Conservation (phyloP, 1,284 basidiomycete species). For the Irpex sp. region DNA sequence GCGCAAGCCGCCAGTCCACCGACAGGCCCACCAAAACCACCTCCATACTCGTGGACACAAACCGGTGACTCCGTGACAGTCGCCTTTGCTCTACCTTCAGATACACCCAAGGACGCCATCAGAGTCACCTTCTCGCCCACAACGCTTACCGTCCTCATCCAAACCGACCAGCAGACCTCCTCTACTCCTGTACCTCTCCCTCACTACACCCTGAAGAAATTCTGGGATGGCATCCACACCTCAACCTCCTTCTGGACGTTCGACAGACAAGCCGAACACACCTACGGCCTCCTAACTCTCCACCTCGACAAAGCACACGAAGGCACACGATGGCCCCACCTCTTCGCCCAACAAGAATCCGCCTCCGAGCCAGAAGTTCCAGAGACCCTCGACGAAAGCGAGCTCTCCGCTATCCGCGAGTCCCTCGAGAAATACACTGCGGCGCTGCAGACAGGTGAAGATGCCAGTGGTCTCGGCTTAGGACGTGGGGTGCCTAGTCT, state of each 20-base stretch:
- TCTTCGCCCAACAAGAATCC: slow-evolving; percentile 49
- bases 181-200: slow-evolving; percentile 36
- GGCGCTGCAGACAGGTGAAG: slow-evolving; percentile 49
- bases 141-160: slow-evolving; percentile 62
- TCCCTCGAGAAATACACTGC: slow-evolving; percentile 81
- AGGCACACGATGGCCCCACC: slow-evolving; percentile 78
- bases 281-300: slow-evolving; percentile 69
- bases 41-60: slow-evolving; percentile 90
- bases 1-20: neutral
- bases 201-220: slow-evolving; percentile 52
- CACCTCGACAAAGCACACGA: slow-evolving; percentile 81
- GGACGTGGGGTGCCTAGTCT: slow-evolving; percentile 69
- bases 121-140: slow-evolving; percentile 60
- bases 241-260: slow-evolving; percentile 84
- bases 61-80: slow-evolving; percentile 77
- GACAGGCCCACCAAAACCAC: slow-evolving; percentile 38
- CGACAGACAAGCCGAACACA: slow-evolving; percentile 65
- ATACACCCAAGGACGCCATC: slow-evolving; percentile 59
- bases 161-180: slow-evolving; percentile 15
- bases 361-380: slow-evolving; percentile 68
- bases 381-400: slow-evolving; percentile 84
- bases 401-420: slow-evolving; percentile 75
- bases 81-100: slow-evolving; percentile 74
- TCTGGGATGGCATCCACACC: slow-evolving; percentile 74
- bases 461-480: slow-evolving; percentile 50